A percentile compares a stretch with the other conserved stretches of the same genome.
phyloP scores from a whole-genome alignment of 2,329 filamentous ascomycete species.

The Aspergillus pseudoterreus region DNA sequence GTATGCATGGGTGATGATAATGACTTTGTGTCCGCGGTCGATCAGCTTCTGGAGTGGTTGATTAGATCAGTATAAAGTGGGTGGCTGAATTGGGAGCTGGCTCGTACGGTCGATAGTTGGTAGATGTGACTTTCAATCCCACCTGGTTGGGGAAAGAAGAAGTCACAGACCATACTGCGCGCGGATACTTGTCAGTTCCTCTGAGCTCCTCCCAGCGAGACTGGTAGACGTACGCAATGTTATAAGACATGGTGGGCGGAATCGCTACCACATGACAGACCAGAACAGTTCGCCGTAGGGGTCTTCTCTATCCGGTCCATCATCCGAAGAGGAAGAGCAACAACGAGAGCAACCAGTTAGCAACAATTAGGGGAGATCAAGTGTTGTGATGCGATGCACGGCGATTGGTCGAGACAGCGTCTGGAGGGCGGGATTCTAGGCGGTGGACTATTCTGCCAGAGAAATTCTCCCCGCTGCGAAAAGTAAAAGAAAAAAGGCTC shows the following conservation, averaged over 20 bases:
- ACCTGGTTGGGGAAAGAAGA: constrained; percentile 97
- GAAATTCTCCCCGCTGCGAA: constrained; percentile 24
- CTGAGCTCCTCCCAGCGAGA: constrained; percentile 1
- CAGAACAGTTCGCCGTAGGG: not conserved
- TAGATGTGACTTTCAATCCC: constrained; percentile 98
- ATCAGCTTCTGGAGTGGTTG: constrained; percentile 68
- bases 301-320: constrained; percentile 17
- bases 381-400: not conserved
- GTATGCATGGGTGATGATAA: constrained; percentile 95
- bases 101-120: constrained; percentile 71
- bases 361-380: not conserved
- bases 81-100: constrained; percentile 55
- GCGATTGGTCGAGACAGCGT: constrained; percentile 7
- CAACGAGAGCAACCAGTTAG: not conserved
- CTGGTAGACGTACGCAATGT: constrained; percentile 57
- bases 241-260: constrained; percentile 58
- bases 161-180: constrained; percentile 88
- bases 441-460: constrained; percentile 22
- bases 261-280: not conserved
- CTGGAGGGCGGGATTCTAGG: constrained; percentile 12
- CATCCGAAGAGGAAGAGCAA: constrained; percentile 1
- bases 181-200: constrained; percentile 14
- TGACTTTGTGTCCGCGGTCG: constrained; percentile 95
- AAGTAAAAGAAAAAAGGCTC: constrained; percentile 17
- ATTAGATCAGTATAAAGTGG: constrained; percentile 8